Conservation (phyloP, 2,329 filamentous ascomycete species). For the Coniosporium tulheliwenetii region DNA sequence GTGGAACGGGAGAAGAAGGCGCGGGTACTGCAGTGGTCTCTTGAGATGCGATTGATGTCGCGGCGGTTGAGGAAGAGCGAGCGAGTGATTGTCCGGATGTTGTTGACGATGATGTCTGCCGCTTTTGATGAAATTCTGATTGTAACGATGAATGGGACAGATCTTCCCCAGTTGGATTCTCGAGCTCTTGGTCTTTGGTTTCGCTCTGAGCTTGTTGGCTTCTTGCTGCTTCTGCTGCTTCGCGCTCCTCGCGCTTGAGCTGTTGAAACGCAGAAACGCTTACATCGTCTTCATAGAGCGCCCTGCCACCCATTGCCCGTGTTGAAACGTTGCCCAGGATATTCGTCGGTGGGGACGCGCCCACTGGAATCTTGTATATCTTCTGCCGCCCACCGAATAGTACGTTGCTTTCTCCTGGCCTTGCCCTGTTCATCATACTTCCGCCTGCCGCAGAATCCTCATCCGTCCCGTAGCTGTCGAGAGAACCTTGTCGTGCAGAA, state of each 20-base stretch:
- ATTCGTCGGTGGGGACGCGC: constrained; percentile 27
- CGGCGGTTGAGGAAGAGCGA: constrained; percentile 65
- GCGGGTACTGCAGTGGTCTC: constrained; percentile 17
- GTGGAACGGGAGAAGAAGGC: constrained; percentile 14
- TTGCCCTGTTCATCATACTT: constrained; percentile 71
- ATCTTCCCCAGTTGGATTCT: constrained; percentile 16
- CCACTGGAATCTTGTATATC: constrained; percentile 67
- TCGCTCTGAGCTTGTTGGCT: constrained; percentile 9
- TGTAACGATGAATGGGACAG: constrained; percentile 36
- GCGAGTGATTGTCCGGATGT: constrained; percentile 54
- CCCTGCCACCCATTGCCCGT: constrained; percentile 45
- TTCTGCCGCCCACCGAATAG: constrained; percentile 93
- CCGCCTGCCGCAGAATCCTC: constrained; percentile 43
- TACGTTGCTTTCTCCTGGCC: constrained; percentile 78
- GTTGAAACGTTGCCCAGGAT: constrained; percentile 15
- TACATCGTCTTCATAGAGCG: constrained; percentile 78
- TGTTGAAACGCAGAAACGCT: constrained; percentile 70
- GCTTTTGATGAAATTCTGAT: constrained; percentile 53
- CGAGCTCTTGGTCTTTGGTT: constrained; percentile 15
- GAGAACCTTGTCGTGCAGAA: constrained; percentile 32
- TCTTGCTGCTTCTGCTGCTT: constrained; percentile 13
- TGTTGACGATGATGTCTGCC: constrained; percentile 75
- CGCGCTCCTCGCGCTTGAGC: constrained; percentile 42
- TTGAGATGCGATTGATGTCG: constrained; percentile 77
- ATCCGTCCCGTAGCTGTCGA: constrained; percentile 51